Evolutionary conservation across 208 protist genomes (phyloP).

Genomic region (Trichomonas tenax): DNA sequence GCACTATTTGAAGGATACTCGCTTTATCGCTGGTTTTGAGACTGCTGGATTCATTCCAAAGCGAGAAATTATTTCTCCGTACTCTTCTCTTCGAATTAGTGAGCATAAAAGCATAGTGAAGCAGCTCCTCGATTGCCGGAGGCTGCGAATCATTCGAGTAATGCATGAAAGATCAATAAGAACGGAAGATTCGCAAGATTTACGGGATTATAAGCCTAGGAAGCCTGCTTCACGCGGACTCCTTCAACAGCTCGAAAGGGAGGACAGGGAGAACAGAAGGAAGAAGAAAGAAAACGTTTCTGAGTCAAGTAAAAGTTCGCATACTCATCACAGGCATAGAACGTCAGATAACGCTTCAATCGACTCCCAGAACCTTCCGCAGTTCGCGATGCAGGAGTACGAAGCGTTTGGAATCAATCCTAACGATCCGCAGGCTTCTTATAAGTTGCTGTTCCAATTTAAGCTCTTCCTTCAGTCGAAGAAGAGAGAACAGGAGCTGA

Average conservation of each 20-base stretch:
- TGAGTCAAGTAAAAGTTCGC: neutral
- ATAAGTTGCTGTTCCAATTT: neutral
- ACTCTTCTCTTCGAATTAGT: neutral
- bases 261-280: neutral
- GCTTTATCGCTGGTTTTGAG: neutral
- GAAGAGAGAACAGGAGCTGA: neutral
- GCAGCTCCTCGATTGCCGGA: neutral
- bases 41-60: neutral
- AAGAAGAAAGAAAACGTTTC: neutral
- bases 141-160: neutral
- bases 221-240: neutral
- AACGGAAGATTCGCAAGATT: neutral
- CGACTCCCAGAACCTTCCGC: neutral
- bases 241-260: neutral
- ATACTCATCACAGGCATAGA: neutral
- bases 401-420: neutral
- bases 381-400: neutral
- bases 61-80: neutral
- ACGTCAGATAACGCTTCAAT: neutral
- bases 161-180: neutral
- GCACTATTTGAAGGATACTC: neutral
- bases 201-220: neutral
- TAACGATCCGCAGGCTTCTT: neutral
- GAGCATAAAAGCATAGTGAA: neutral
- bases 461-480: neutral